These are phyloP conservation scores for Picochlorum costavermella DNA, from an alignment of 139 green algal genomes.

Conservation along the genomic window DNA sequence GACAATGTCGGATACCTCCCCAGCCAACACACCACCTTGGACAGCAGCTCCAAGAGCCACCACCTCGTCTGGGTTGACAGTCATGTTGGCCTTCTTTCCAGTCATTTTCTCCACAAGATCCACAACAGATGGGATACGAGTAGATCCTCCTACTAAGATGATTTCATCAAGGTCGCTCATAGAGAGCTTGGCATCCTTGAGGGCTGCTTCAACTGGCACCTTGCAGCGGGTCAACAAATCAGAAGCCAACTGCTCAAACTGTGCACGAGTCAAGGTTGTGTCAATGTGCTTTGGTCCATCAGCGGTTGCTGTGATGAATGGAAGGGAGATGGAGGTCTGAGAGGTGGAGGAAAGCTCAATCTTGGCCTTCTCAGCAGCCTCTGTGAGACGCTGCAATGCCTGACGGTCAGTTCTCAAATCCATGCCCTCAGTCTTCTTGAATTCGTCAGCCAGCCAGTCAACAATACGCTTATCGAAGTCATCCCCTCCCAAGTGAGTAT, in stretches of 20 bases:
- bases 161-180: constrained; percentile 87
- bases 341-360: constrained; percentile 85
- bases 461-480: constrained; percentile 99
- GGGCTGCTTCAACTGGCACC: constrained; percentile 82
- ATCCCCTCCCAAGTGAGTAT: constrained; percentile 98
- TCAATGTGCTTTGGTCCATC: constrained; percentile 99
- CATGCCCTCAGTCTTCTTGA: constrained; percentile 84
- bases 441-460: constrained; percentile 90
- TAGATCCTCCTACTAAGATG: constrained; percentile 93
- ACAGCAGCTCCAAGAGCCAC: constrained; percentile 96
- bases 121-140: constrained; percentile 91
- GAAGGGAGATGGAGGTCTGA: constrained; percentile 88
- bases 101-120: constrained; percentile 78
- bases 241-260: constrained; percentile 94
- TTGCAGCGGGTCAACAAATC: constrained; percentile 86
- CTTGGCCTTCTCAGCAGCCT: constrained; percentile 99
- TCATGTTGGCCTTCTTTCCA: constrained; percentile 91
- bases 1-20: constrained; percentile 82
- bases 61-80: constrained; percentile 98
- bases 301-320: constrained; percentile 98
- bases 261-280: constrained; percentile 62
- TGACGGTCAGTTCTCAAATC: constrained; percentile 94
- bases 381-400: constrained; percentile 84
- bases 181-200: constrained; percentile 89
- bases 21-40: constrained; percentile 76